These are phyloP conservation scores for Volvox carteri DNA, from an alignment of 163 green algal genomes.

Conservation along the genomic window DNA sequence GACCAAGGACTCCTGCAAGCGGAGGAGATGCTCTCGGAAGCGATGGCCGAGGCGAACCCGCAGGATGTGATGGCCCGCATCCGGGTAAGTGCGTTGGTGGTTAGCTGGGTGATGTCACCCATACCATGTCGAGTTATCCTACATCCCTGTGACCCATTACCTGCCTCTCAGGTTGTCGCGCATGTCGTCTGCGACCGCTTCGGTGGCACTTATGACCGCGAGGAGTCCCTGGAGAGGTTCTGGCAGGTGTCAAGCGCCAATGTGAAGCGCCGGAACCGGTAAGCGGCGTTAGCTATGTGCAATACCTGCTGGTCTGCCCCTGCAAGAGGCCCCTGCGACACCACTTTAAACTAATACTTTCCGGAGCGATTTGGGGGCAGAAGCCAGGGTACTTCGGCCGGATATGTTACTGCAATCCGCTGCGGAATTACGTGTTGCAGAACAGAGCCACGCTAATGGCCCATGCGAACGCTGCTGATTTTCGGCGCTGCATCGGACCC, in stretches of 20 bases:
- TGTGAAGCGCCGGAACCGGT: conserved; percentile 60
- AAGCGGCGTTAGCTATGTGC: background rate
- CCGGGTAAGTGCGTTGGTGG: background rate
- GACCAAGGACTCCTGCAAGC: conserved; percentile 61
- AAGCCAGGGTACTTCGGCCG: too few relatives aligned
- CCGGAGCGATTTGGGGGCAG: too few relatives aligned
- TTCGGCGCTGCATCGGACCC: too few relatives aligned
- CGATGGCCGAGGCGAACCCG: conserved; percentile 51
- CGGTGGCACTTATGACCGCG: conserved; percentile 64
- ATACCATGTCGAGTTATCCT: too few relatives aligned
- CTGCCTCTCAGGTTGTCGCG: conserved; percentile 71
- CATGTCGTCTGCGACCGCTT: conserved; percentile 73
- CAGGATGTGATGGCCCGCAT: background rate
- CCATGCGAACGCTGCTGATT: too few relatives aligned
- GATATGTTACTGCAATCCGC: too few relatives aligned
- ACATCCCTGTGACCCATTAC: background rate
- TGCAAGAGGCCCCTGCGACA: too few relatives aligned
- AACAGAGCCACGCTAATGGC: too few relatives aligned
- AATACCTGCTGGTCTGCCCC: background rate
- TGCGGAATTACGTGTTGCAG: too few relatives aligned
- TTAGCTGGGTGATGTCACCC: too few relatives aligned
- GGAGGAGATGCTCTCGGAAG: conserved; percentile 63
- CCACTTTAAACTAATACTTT: too few relatives aligned
- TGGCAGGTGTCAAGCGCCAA: conserved; percentile 54
- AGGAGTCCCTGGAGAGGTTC: conserved; percentile 55